These are phyloP conservation scores for Ajuga reptans DNA, from an alignment of 305 asterid genomes.

Conservation along the genomic window DNA sequence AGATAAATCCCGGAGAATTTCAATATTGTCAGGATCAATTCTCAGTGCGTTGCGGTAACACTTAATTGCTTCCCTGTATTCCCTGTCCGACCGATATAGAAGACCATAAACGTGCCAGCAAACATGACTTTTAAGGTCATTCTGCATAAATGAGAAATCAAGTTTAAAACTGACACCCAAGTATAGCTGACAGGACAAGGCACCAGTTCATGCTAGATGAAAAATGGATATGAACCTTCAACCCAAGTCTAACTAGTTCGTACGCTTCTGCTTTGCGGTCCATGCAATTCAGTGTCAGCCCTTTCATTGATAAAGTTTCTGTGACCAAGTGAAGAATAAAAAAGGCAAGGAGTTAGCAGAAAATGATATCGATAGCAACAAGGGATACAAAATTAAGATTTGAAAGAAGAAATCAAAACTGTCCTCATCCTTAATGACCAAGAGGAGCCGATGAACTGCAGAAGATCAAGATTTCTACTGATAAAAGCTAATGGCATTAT, in stretches of 20 bases:
- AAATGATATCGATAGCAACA: background rate
- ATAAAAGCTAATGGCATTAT: background rate
- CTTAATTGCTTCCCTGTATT: constrained; percentile 94
- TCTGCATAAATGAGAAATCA: constrained; percentile 53
- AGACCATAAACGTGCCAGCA: constrained; percentile 99
- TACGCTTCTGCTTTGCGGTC: constrained; percentile 97
- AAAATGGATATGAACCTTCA: constrained; percentile 41
- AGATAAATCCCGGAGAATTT: constrained; percentile 89
- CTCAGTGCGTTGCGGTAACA: constrained; percentile 93
- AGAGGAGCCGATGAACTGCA: background rate
- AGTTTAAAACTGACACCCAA: constrained; percentile 9
- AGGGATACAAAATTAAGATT: background rate
- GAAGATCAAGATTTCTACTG: background rate
- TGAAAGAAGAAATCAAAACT: background rate
- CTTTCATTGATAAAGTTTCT: constrained; percentile 98
- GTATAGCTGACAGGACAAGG: constrained; percentile 1
- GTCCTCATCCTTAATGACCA: background rate
- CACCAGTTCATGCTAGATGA: constrained; percentile 9
- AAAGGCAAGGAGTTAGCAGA: background rate
- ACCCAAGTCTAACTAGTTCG: constrained; percentile 90
- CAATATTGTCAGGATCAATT: constrained; percentile 96
- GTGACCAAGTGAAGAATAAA: constrained; percentile 30
- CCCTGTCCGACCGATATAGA: constrained; percentile 93
- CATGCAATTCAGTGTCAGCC: constrained; percentile 92
- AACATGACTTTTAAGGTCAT: constrained; percentile 98